Percentiles rank a stretch among this genome's conserved stretches.
Evolutionary conservation across 257 asterid species (phyloP).

Genomic region (Catharanthus roseus): DNA sequence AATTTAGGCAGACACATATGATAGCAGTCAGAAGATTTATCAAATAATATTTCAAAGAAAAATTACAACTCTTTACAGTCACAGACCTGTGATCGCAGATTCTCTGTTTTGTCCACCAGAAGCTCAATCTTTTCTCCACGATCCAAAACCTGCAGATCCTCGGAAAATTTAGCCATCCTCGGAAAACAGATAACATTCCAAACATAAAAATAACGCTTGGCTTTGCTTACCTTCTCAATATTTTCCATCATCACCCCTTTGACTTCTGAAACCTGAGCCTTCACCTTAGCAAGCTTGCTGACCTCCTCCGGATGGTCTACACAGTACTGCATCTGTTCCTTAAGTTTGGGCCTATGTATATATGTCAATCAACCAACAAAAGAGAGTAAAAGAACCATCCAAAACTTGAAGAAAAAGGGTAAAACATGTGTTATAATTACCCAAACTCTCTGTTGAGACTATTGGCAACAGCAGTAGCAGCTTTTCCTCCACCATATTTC

Average conservation of each 20-base stretch:
- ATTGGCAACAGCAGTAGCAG: slow-evolving; percentile 86
- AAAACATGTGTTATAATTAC: slow-evolving; percentile 26
- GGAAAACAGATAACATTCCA: not conserved
- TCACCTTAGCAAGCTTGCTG: slow-evolving; percentile 80
- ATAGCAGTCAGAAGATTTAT: not conserved
- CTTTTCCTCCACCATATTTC: slow-evolving; percentile 92
- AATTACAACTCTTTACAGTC: not conserved
- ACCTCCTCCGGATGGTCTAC: slow-evolving; percentile 95
- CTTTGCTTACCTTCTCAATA: slow-evolving; percentile 65
- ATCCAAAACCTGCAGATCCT: slow-evolving; percentile 66
- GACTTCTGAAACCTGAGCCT: slow-evolving; percentile 95
- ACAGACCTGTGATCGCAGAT: slow-evolving; percentile 81
- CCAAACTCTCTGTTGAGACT: slow-evolving; percentile 85
- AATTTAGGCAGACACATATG: not conserved
- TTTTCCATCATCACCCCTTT: slow-evolving; percentile 99
- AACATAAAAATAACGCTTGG: not conserved
- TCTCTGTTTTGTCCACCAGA: slow-evolving; percentile 87
- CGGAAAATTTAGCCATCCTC: slow-evolving; percentile 1
- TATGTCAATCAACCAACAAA: not conserved
- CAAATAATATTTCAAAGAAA: not conserved
- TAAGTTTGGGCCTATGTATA: slow-evolving; percentile 64
- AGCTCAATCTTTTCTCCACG: slow-evolving; percentile 96
- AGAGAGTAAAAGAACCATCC: not conserved
- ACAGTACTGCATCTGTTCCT: slow-evolving; percentile 96
- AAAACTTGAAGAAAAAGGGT: not conserved